Evolutionary conservation across 139 green algal genomes (phyloP).

Genomic region (Chlamydomonas incerta): DNA sequence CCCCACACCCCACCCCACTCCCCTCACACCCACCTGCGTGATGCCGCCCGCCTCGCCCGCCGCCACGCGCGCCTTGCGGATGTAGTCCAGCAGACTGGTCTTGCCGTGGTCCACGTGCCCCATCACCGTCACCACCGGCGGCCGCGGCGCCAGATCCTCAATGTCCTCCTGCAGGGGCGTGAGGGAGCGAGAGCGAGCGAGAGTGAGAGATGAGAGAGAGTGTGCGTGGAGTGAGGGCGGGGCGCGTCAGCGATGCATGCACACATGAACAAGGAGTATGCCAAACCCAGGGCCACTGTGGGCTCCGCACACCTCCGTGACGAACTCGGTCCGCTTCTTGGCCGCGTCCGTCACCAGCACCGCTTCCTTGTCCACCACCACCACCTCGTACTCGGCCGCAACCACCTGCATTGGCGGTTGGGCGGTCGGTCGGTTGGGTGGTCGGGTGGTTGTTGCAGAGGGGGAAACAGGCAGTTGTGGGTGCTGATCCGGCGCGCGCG

Average conservation of each 20-base stretch:
- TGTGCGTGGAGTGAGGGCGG: too few species aligned
- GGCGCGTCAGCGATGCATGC: too few species aligned
- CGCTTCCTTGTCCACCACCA: constrained; percentile 66
- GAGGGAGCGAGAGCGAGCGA: too few species aligned
- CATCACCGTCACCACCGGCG: constrained; percentile 98
- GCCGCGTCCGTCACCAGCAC: constrained; percentile 37
- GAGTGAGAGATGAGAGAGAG: too few species aligned
- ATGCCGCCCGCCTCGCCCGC: constrained; percentile 97
- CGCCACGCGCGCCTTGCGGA: constrained; percentile 89
- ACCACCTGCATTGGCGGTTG: constrained; percentile 78
- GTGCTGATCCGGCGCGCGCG: too few species aligned
- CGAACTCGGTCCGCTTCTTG: constrained; percentile 81
- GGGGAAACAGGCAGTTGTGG: not conserved
- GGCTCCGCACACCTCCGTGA: constrained; percentile 84
- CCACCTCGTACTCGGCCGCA: constrained; percentile 79
- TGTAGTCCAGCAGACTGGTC: constrained; percentile 92
- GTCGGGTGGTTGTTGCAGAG: too few species aligned
- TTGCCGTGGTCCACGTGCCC: constrained; percentile 99
- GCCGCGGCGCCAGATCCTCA: constrained; percentile 77
- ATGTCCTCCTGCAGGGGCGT: constrained; percentile 70
- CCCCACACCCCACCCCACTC: too few species aligned
- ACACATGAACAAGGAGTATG: not conserved
- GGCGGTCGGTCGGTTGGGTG: too few species aligned
- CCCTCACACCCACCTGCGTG: constrained; percentile 77
- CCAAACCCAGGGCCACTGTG: too few species aligned